Conservation (phyloP, 768 basidiomycete species). For the Auriscalpium vulgare region DNA sequence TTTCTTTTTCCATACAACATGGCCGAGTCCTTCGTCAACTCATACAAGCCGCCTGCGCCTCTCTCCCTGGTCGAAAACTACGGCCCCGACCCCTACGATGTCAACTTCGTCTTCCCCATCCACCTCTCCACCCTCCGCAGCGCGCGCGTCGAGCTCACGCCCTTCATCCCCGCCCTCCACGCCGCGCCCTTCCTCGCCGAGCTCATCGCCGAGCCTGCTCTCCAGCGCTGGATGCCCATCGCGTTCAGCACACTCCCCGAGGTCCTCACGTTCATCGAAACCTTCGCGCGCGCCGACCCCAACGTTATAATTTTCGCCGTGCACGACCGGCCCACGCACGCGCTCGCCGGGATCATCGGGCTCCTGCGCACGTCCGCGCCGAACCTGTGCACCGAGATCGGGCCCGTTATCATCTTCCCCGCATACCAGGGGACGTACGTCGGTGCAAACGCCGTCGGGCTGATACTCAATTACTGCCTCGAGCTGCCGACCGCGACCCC, state of each 20-base stretch:
- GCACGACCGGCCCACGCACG: conserved; percentile 31
- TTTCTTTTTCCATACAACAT: too few relatives aligned
- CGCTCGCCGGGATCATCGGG: conserved; percentile 31
- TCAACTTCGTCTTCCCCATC: conserved; percentile 32
- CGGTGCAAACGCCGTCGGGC: conserved; percentile 22
- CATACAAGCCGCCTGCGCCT: too few relatives aligned
- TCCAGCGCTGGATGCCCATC: conserved; percentile 28
- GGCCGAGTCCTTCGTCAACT: too few relatives aligned
- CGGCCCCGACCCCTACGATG: conserved; percentile 27
- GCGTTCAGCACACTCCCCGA: conserved; percentile 12
- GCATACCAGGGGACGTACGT: conserved; percentile 9
- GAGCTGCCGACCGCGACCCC: conserved; percentile 14
- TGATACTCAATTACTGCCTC: conserved; percentile 34
- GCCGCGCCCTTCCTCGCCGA: conserved; percentile 22
- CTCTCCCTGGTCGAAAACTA: not conserved
- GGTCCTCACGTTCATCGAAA: conserved; percentile 19
- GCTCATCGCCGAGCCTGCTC: conserved; percentile 17
- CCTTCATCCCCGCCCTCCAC: conserved; percentile 32
- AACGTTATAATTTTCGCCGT: conserved; percentile 26
- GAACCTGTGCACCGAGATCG: conserved; percentile 5
- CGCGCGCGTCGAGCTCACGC: conserved; percentile 29
- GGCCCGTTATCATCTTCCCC: conserved; percentile 5
- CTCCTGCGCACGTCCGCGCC: conserved; percentile 17
- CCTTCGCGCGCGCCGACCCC: conserved; percentile 13
- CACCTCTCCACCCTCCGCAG: conserved; percentile 25